Conservation (phyloP, 768 basidiomycete genomes). For the Paxillus ammoniavirescens region DNA sequence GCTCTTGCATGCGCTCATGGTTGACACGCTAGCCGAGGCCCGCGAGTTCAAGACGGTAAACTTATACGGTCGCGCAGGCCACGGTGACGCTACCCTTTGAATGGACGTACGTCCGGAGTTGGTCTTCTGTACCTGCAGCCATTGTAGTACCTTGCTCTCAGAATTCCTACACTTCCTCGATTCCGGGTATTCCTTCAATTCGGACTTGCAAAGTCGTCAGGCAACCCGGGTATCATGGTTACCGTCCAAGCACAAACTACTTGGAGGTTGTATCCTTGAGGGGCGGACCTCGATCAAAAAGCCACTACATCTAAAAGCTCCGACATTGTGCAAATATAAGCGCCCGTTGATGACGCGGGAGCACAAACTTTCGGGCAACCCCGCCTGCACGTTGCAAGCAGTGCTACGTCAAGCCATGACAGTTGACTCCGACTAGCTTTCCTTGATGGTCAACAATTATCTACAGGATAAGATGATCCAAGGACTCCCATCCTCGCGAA, state of each 20-base stretch:
- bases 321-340: not conserved
- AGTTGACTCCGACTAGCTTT: not conserved
- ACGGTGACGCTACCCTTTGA: conserved; percentile 16
- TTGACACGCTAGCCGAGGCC: conserved; percentile 56
- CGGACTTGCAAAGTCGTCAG: not conserved
- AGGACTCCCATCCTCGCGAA: not conserved
- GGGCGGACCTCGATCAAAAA: not conserved
- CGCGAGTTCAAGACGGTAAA: conserved; percentile 71
- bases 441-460: not conserved
- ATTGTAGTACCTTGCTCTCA: conserved; percentile 4
- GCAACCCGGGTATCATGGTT: not conserved
- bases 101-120: not conserved
- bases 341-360: not conserved
- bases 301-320: not conserved
- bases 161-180: not conserved
- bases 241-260: not conserved
- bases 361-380: not conserved
- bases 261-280: not conserved
- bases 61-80: conserved; percentile 64
- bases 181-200: not conserved
- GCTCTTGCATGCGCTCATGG: conserved; percentile 1
- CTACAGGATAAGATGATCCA: not conserved
- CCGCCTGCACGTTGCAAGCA: not conserved
- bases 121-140: conserved; percentile 11
- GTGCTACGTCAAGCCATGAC: not conserved